These are phyloP conservation scores for Coriaria nepalensis DNA, from an alignment of 306 rosid genomes.

Conservation along the genomic window DNA sequence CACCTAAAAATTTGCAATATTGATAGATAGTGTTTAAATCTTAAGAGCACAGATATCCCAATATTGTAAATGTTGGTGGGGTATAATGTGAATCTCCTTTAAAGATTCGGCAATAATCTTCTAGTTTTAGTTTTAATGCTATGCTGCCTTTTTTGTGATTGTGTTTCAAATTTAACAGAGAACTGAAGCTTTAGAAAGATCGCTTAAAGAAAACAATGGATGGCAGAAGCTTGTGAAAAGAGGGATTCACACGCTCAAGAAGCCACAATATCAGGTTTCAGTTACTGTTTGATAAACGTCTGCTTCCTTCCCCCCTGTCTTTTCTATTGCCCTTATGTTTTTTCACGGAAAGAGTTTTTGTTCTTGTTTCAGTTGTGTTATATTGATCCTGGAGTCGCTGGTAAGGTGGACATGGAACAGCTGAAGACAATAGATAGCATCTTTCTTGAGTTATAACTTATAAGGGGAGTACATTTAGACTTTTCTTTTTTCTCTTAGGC, in stretches of 20 bases:
- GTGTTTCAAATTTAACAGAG: slow-evolving; percentile 29
- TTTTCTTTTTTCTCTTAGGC: background rate
- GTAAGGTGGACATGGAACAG: slow-evolving; percentile 37
- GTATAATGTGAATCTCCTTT: too few relatives aligned
- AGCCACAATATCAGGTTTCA: slow-evolving; percentile 69
- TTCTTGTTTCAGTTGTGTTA: slow-evolving; percentile 55
- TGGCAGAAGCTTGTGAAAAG: slow-evolving; percentile 65
- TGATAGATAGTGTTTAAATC: too few relatives aligned
- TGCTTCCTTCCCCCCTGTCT: too few relatives aligned
- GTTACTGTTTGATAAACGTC: slow-evolving; percentile 2
- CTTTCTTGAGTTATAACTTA: slow-evolving; percentile 49
- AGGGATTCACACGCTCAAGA: slow-evolving; percentile 58
- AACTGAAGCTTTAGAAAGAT: slow-evolving; percentile 44
- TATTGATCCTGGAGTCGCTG: slow-evolving; percentile 63
- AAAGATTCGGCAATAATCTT: background rate
- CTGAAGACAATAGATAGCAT: slow-evolving; percentile 55
- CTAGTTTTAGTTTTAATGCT: background rate
- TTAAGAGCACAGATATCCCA: too few relatives aligned
- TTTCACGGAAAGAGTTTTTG: background rate
- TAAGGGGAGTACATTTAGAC: slow-evolving; percentile 6
- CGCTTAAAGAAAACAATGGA: slow-evolving; percentile 38
- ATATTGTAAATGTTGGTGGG: too few relatives aligned
- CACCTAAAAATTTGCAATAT: too few relatives aligned
- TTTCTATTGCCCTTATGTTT: background rate
- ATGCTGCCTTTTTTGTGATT: slow-evolving; percentile 10